These are phyloP conservation scores for Thecaphora thlaspeos DNA, from an alignment of 1,284 basidiomycete genomes.

Conservation along the genomic window DNA sequence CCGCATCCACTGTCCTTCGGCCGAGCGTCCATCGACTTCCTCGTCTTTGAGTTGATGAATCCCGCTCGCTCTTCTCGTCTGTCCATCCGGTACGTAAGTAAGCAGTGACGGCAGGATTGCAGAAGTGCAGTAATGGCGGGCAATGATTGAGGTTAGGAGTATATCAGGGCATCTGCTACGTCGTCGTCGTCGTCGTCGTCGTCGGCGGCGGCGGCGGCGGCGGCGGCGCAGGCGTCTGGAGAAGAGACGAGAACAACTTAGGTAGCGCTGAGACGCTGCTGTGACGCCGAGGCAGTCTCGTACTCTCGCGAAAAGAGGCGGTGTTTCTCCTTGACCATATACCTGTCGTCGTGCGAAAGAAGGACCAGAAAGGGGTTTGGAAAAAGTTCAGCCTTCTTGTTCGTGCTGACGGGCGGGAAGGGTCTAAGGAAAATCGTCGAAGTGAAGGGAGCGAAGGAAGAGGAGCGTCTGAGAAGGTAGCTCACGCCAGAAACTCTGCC, in stretches of 20 bases:
- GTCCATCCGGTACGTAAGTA: too few species aligned
- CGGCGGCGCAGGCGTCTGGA: too few species aligned
- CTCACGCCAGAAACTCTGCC: conserved; percentile 81
- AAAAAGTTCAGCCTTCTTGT: conserved; percentile 6
- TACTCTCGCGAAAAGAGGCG: conserved; percentile 73
- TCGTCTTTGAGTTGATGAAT: too few species aligned
- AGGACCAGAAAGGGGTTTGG: background rate
- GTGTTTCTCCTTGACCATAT: conserved; percentile 68
- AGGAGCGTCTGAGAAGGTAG: conserved; percentile 28
- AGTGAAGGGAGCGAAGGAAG: background rate
- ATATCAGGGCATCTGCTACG: too few species aligned
- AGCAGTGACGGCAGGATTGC: too few species aligned
- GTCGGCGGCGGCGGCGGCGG: background rate
- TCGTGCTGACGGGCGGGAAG: conserved; percentile 1
- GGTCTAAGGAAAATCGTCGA: too few species aligned
- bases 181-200: too few species aligned
- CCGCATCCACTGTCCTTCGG: conserved; percentile 14
- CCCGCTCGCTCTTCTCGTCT: too few species aligned
- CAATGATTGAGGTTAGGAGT: too few species aligned
- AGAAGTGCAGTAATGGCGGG: too few species aligned
- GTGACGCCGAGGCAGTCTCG: conserved; percentile 69
- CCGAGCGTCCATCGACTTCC: background rate
- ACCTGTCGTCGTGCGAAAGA: conserved; percentile 60
- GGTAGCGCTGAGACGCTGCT: conserved; percentile 66
- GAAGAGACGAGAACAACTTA: too few species aligned